Conservation (phyloP, 306 rosid species). For the Casuarina cunninghamiana region DNA sequence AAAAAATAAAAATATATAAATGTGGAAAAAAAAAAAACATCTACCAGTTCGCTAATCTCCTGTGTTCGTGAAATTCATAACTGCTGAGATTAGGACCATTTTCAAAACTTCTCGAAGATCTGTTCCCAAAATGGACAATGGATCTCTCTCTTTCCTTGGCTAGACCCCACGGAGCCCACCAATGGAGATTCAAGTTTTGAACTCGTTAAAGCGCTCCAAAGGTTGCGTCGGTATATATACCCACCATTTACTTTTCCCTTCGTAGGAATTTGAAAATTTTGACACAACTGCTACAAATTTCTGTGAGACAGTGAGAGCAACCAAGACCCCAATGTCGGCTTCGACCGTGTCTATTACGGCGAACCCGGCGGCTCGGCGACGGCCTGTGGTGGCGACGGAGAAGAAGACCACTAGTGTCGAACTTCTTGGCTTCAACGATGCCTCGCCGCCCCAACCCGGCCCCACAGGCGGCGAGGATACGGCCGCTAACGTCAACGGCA, state of each 20-base stretch:
- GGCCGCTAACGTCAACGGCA: constrained; percentile 29
- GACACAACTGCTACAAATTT: too few relatives aligned
- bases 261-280: not conserved
- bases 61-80: too few relatives aligned
- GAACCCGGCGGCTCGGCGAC: constrained; percentile 77
- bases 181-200: not conserved
- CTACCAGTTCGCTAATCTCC: too few relatives aligned
- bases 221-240: not conserved
- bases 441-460: not conserved
- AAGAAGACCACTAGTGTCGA: constrained; percentile 59
- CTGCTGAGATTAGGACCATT: too few relatives aligned
- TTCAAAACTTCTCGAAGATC: too few relatives aligned
- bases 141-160: too few relatives aligned
- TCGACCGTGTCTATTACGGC: constrained; percentile 90
- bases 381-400: constrained; percentile 58
- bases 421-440: constrained; percentile 50
- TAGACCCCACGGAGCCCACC: not conserved
- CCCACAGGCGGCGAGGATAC: constrained; percentile 34
- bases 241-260: not conserved
- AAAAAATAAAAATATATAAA: too few relatives aligned
- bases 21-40: too few relatives aligned
- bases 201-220: not conserved
- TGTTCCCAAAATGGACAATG: too few relatives aligned
- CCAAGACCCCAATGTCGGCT: constrained; percentile 72
- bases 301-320: too few relatives aligned